Evolutionary conservation across 2,329 filamentous ascomycete species (phyloP), one percentile per base, ranked within the genome.

Genomic region (Xylaria sp.): DNA sequence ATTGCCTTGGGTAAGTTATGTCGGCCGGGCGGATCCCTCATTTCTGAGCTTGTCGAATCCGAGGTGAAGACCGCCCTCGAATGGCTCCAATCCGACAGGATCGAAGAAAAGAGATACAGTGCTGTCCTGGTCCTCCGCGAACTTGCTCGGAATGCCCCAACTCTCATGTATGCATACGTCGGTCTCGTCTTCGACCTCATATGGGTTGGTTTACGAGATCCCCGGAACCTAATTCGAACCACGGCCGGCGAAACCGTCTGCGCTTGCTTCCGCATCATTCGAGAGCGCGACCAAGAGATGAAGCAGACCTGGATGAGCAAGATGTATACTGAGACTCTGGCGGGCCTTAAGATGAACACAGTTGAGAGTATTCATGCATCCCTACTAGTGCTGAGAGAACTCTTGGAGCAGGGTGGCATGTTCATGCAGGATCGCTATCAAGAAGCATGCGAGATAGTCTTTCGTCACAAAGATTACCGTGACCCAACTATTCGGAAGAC

Each of bases 371-470:
- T 96, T 41, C 96, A 99, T 74, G 95, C 92, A n/a, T 97, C 94
- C 1, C 83, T 99, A 40, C 83, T 99, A 19, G 93, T 96, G 1
- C 84, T 98, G 71, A 96, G 94, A 75, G 94, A 98, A 78, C 85
- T 99, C 48, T 86, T 99, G 17, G 87, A 95, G 65, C 94, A 97
- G 74, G 95, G 95, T 54, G 93, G 93, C 70, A 99, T 99, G 94
- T 99, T 96, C 77, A 98, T 99, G 95, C 93, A 97, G 71, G 91
- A 93, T 38, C 88, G 93, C 73, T 99, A 98, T 76, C 87, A 90
- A 60, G 92, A 96, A 69, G 90, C 92, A 10, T 98, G 94, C 74
- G 95, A 99, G 65, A 93, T 95, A 65, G 91, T 97, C 35, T 88
- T 94, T 67, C 90, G 91, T 64, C 91, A 96, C 75, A 96, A 96